phyloP scores from a whole-genome alignment of 2,329 filamentous ascomycete species.

The Leptographium wingfieldii region DNA sequence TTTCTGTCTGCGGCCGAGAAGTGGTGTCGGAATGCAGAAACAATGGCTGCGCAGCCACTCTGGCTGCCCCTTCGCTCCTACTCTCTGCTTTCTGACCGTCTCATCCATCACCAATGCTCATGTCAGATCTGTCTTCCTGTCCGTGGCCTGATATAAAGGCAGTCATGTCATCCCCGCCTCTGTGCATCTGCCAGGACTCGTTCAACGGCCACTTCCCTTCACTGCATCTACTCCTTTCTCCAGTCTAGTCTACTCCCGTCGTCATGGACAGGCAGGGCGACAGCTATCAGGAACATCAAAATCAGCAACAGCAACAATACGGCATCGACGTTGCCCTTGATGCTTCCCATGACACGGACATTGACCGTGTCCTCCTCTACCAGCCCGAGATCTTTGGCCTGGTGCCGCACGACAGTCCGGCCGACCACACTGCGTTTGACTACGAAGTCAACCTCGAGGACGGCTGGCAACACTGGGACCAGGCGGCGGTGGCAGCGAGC shows the following conservation, averaged over 20 bases:
- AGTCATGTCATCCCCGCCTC: too few species aligned
- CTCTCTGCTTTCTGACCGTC: neutral
- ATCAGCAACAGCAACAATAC: neutral
- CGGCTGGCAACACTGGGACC: neutral
- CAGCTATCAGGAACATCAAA: neutral
- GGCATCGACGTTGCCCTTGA: neutral
- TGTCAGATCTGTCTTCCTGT: too few species aligned
- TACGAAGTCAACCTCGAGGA: neutral
- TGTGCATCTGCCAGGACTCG: too few species aligned
- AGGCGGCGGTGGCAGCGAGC: neutral
- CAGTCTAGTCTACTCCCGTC: neutral
- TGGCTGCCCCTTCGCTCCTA: neutral
- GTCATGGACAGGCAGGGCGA: neutral
- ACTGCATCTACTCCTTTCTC: neutral
- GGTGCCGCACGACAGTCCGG: neutral
- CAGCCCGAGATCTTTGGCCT: neutral
- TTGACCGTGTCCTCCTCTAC: neutral
- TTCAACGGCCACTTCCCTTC: too few species aligned
- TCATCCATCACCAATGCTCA: neutral
- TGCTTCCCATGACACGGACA: neutral
- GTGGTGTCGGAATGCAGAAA: neutral
- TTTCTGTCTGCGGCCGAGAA: neutral
- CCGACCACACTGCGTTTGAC: neutral
- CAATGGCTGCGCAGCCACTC: neutral
- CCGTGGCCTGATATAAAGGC: too few species aligned